Evolutionary conservation across 2,329 filamentous ascomycete species (phyloP), one percentile per base, ranked within the genome.

Genomic region (Talaromyces pinophilus): DNA sequence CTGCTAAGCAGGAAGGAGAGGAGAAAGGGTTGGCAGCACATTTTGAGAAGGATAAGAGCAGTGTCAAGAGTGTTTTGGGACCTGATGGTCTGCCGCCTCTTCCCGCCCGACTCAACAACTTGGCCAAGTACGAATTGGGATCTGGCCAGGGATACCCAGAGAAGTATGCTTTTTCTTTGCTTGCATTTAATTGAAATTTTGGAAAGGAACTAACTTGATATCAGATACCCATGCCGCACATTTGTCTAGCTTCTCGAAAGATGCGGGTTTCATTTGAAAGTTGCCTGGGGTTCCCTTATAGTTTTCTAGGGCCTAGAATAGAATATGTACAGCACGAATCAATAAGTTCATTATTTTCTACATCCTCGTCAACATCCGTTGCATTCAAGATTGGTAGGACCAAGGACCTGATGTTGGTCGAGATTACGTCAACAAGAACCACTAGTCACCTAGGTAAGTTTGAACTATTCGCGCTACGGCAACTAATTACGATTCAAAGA

Each of bases 81-180:
- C 85, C 90, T 54, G 84, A 90, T 73, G 93, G 94, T 1, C 79
- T 99, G 79, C 95, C 95, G 66, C 95, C 95, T n/a, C 81, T 91
- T 74, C 95, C 94, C 17, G 88, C 88, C 73, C 89, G 91, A n/a
- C 81, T 88, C 78, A 87, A 82, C 71, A 72, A 84, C 67, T 78
- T 79, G 70, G 78, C 79, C 57, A 81, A 89, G 75, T 88, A 93
- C 78, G 87, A 89, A 79, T 88, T 96, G 73, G 80, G 81, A 69
- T 38, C 69, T 38, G 77, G 93, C 75, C 86, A 90, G 74, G 85
- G 90, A 67, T 97, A 96, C 79, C 82, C 86, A 40, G 84, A 85
- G 61, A 78, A 83, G 91, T 92, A 81, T 80, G 90, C 19, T 33
- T 30, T 4, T 8, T 60, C 57, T 30, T 17, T 30, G 5, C 7